Evolutionary conservation across 2,329 filamentous ascomycete genomes (phyloP).

Genomic region (Fusarium lateritium): DNA sequence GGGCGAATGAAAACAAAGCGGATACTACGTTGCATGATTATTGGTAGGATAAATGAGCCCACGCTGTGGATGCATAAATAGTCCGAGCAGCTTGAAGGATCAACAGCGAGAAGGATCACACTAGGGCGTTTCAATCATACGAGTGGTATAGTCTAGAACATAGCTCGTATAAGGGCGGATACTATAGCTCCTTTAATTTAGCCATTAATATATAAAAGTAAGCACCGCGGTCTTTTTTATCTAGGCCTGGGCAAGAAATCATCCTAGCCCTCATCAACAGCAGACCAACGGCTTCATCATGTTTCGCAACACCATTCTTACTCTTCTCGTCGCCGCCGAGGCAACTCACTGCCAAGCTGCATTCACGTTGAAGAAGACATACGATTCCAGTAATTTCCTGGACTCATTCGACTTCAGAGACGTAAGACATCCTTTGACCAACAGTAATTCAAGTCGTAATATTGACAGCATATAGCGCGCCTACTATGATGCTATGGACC

Average conservation of each 20-base stretch:
- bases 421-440: neutral
- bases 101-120: neutral
- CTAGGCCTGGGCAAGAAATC: neutral
- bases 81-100: neutral
- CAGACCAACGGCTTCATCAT: neutral
- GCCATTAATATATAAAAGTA: neutral
- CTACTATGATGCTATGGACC: constrained; percentile 13
- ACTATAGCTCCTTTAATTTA: neutral
- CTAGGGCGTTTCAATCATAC: neutral
- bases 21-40: neutral
- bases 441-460: accelerated
- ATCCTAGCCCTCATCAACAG: neutral
- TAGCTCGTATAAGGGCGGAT: neutral
- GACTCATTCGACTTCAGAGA: constrained; percentile 28
- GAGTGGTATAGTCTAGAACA: neutral
- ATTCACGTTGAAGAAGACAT: constrained; percentile 19
- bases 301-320: constrained; percentile 6
- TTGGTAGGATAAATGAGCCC: neutral
- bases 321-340: constrained; percentile 1
- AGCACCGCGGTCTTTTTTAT: neutral
- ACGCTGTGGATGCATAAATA: neutral
- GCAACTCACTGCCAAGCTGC: constrained; percentile 6
- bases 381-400: constrained; percentile 24
- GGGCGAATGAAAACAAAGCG: neutral
- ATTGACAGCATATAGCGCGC: constrained; percentile 3